Evolutionary conservation across 2,329 filamentous ascomycete genomes (phyloP).

Genomic region (Fusarium algeriense): DNA sequence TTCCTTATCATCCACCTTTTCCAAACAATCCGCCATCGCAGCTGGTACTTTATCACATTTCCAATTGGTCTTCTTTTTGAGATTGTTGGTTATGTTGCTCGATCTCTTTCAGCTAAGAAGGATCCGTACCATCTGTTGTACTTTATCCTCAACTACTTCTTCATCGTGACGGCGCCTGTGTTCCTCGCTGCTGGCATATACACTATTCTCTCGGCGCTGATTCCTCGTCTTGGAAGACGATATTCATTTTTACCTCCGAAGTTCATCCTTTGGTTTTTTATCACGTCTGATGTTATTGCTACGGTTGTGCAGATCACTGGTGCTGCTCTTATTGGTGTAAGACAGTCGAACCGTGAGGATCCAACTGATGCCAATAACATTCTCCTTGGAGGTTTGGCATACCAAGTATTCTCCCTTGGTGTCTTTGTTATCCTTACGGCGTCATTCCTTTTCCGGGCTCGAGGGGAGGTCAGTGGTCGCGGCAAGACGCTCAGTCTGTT

Average conservation of each 20-base stretch:
- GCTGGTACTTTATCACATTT: conserved; percentile 62
- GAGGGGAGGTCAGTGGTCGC: conserved; percentile 42
- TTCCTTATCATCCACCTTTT: conserved; percentile 54
- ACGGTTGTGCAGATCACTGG: conserved; percentile 67
- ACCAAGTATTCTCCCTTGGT: conserved; percentile 66
- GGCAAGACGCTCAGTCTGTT: conserved; percentile 54
- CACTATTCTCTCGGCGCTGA: conserved; percentile 64
- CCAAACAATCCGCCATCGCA: conserved; percentile 53
- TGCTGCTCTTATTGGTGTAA: conserved; percentile 65
- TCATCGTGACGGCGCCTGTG: conserved; percentile 70
- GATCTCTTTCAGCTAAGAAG: conserved; percentile 60
- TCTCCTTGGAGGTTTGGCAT: conserved; percentile 65
- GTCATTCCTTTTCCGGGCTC: conserved; percentile 56
- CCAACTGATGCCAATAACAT: conserved; percentile 66
- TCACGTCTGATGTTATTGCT: conserved; percentile 65
- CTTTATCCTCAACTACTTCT: conserved; percentile 71
- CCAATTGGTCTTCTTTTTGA: conserved; percentile 61
- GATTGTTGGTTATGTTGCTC: conserved; percentile 63
- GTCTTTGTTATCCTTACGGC: conserved; percentile 60
- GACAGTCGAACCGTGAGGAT: conserved; percentile 61
- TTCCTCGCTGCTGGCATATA: conserved; percentile 69
- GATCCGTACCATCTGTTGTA: conserved; percentile 66
- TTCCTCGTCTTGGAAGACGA: conserved; percentile 57
- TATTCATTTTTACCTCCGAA: conserved; percentile 61
- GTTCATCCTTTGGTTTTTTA: conserved; percentile 65